These are phyloP conservation scores for Ascochyta clinopodiicola DNA, from an alignment of 2,329 filamentous ascomycete genomes.

Conservation along the genomic window DNA sequence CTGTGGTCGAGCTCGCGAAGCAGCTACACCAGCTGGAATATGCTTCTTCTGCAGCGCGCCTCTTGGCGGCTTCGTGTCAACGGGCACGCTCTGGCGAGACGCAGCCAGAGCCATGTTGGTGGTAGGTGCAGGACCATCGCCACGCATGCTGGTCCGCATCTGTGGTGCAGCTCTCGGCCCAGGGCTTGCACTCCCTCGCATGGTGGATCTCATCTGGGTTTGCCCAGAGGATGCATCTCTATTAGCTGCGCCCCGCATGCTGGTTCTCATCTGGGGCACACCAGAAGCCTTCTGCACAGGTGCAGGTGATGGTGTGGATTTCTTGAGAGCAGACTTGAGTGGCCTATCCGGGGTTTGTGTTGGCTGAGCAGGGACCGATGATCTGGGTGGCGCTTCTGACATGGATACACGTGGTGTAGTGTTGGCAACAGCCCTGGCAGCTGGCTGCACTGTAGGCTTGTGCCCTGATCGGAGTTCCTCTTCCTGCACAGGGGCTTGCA, in stretches of 20 bases:
- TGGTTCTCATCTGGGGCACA: constrained; percentile 45
- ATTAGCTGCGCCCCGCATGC: constrained; percentile 39
- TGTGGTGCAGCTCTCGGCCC: constrained; percentile 20
- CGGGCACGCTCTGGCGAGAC: constrained; percentile 43
- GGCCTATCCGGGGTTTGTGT: constrained; percentile 38
- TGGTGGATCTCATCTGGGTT: constrained; percentile 43
- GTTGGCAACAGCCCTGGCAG: not conserved
- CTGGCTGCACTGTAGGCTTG: not conserved
- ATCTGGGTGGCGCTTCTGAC: constrained; percentile 7
- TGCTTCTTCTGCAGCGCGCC: constrained; percentile 50
- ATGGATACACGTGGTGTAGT: constrained; percentile 1
- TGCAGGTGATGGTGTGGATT: constrained; percentile 34
- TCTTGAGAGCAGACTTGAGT: constrained; percentile 51
- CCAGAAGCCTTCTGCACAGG: constrained; percentile 19
- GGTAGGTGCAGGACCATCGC: constrained; percentile 34
- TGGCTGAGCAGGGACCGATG: constrained; percentile 16
- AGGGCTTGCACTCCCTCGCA: constrained; percentile 33
- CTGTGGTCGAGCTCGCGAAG: constrained; percentile 34
- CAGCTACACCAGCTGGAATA: constrained; percentile 36
- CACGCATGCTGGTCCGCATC: constrained; percentile 51
- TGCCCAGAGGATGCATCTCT: constrained; percentile 19
- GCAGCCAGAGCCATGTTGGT: constrained; percentile 37
- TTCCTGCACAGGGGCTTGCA: constrained; percentile 21
- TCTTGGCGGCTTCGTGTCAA: constrained; percentile 36
- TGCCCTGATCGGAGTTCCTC: constrained; percentile 9